These are phyloP conservation scores for Helianthus tuberosus DNA, from an alignment of 129 eudicot genomes.

Conservation along the genomic window DNA sequence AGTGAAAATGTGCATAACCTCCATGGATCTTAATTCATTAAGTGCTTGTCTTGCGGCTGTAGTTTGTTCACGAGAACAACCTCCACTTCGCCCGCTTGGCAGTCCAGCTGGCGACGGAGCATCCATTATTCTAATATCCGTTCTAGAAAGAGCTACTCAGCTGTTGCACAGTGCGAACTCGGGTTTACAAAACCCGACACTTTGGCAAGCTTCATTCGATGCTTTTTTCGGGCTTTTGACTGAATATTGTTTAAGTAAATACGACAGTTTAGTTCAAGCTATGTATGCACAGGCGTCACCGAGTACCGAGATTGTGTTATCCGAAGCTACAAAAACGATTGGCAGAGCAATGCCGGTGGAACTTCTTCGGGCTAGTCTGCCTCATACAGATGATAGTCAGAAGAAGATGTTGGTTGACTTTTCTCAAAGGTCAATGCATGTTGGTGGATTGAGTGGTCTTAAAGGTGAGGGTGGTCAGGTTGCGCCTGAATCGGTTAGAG, in stretches of 20 bases:
- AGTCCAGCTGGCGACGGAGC: slow-evolving; percentile 94
- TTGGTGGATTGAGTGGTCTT: slow-evolving; percentile 57
- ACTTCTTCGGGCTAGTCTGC: slow-evolving; percentile 87
- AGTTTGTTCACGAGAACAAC: slow-evolving; percentile 95
- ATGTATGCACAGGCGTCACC: slow-evolving; percentile 50
- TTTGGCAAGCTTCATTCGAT: slow-evolving; percentile 97
- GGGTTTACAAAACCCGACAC: slow-evolving; percentile 56
- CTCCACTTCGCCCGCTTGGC: slow-evolving; percentile 92
- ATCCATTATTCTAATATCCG: slow-evolving; percentile 62
- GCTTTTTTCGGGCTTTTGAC: slow-evolving; percentile 83
- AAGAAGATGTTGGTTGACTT: slow-evolving; percentile 72
- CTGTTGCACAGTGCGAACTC: slow-evolving; percentile 43
- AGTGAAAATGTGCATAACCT: slow-evolving; percentile 52
- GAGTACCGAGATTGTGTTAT: slow-evolving; percentile 44
- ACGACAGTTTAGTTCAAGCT: slow-evolving; percentile 79
- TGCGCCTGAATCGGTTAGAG: slow-evolving; percentile 75
- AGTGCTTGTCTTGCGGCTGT: slow-evolving; percentile 98
- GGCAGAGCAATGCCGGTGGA: slow-evolving; percentile 95
- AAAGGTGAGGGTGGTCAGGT: slow-evolving; percentile 71
- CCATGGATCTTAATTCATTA: slow-evolving; percentile 87
- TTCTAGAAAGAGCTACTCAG: slow-evolving; percentile 72
- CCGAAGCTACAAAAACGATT: slow-evolving; percentile 74
- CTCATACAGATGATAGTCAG: slow-evolving; percentile 89
- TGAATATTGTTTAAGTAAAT: slow-evolving; percentile 78
- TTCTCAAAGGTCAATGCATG: slow-evolving; percentile 82